phyloP scores from a whole-genome alignment of 2,329 filamentous ascomycete species.

The Sclerotinia nivalis region DNA sequence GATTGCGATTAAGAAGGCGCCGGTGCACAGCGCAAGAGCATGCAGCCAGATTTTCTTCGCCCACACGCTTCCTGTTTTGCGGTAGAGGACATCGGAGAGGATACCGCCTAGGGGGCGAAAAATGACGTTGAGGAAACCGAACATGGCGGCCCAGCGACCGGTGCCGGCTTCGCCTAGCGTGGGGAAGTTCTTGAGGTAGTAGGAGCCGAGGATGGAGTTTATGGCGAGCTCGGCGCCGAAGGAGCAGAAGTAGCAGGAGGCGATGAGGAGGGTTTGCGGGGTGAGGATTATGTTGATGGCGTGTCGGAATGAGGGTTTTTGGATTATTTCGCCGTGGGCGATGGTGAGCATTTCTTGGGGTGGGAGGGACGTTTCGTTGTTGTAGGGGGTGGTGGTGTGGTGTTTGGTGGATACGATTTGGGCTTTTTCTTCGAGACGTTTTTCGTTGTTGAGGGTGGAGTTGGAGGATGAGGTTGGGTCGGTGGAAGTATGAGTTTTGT shows the following conservation, averaged over 20 bases:
- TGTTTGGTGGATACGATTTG: conserved; percentile 48
- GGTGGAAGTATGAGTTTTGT: conserved; percentile 3
- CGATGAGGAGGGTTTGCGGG: conserved; percentile 56
- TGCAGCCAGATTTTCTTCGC: conserved; percentile 64
- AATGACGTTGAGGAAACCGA: conserved; percentile 71
- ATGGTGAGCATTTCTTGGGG: conserved; percentile 55
- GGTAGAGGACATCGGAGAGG: conserved; percentile 47
- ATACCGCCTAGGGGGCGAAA: conserved; percentile 67
- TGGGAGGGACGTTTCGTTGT: conserved; percentile 49
- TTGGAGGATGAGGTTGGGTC: not conserved
- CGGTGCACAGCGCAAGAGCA: conserved; percentile 55
- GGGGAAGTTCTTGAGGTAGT: conserved; percentile 62
- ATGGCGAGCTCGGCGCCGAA: conserved; percentile 65
- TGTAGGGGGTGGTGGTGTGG: conserved; percentile 28
- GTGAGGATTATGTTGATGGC: conserved; percentile 50
- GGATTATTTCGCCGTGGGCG: conserved; percentile 53
- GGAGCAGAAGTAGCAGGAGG: conserved; percentile 61
- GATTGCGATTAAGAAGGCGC: conserved; percentile 62
- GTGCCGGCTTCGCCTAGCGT: conserved; percentile 56
- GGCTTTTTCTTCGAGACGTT: conserved; percentile 49
- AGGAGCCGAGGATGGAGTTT: conserved; percentile 59
- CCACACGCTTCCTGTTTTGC: conserved; percentile 52
- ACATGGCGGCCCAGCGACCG: conserved; percentile 69
- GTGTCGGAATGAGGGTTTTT: conserved; percentile 57
- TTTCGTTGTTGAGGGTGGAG: conserved; percentile 40